A percentile compares a stretch with the other conserved stretches of the same genome.
phyloP scores from a whole-genome alignment of 148 eudicot species.

The Agrostemma githago region DNA sequence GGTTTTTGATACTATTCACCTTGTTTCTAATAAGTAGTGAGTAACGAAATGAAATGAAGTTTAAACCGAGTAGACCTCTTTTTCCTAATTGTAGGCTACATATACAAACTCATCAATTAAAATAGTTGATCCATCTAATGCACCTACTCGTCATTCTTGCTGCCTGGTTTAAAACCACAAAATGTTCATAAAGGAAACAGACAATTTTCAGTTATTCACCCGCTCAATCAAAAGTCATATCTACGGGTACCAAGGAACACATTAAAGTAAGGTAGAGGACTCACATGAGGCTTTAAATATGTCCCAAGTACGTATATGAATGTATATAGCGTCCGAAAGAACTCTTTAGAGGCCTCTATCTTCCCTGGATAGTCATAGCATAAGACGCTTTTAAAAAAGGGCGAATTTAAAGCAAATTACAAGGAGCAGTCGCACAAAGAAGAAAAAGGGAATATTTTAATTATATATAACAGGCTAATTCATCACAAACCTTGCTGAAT shows the following conservation, averaged over 20 bases:
- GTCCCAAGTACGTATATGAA: constrained; percentile 74
- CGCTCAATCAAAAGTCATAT: background rate
- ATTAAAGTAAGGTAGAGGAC: constrained; percentile 20
- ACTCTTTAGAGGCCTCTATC: constrained; percentile 59
- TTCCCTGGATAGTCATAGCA: constrained; percentile 52
- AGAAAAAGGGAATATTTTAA: background rate
- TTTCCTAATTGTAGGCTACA: background rate
- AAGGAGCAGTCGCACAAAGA: background rate
- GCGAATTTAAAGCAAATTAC: background rate
- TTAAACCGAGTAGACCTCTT: background rate
- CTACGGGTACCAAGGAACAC: background rate
- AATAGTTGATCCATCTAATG: background rate
- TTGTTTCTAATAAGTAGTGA: background rate
- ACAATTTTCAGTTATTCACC: background rate
- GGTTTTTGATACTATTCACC: background rate
- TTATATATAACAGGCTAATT: background rate
- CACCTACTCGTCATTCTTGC: background rate
- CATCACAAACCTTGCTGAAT: constrained; percentile 47
- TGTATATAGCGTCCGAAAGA: constrained; percentile 57
- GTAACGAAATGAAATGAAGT: background rate
- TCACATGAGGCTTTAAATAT: constrained; percentile 91
- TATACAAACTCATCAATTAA: background rate
- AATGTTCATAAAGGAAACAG: background rate
- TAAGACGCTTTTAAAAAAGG: background rate
- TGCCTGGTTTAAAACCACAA: background rate